Evolutionary conservation across 2,329 filamentous ascomycete species (phyloP).

Genomic region (Alternaria sp.): DNA sequence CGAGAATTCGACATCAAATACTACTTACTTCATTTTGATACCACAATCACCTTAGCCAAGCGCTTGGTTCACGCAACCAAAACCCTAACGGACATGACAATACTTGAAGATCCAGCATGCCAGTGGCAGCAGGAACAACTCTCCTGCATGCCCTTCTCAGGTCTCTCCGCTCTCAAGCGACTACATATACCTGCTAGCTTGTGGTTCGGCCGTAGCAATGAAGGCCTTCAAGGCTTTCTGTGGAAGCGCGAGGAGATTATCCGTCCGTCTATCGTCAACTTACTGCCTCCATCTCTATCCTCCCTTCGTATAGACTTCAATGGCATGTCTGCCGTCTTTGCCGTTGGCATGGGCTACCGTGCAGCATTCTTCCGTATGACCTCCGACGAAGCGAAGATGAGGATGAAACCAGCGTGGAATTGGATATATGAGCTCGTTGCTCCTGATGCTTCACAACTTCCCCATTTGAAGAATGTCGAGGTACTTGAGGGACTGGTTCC

Average conservation of each 20-base stretch:
- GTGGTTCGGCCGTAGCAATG: not conserved
- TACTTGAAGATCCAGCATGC: too few relatives aligned
- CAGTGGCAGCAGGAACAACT: not conserved
- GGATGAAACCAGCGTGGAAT: not conserved
- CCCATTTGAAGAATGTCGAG: not conserved
- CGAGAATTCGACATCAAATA: too few relatives aligned
- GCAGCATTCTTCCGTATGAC: not conserved
- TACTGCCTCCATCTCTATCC: not conserved
- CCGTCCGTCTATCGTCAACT: not conserved
- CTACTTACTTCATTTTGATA: too few relatives aligned
- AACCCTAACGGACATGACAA: too few relatives aligned
- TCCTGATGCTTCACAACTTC: not conserved
- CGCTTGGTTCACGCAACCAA: too few relatives aligned
- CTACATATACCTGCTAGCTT: not conserved
- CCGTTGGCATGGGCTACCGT: not conserved
- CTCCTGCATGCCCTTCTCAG: not conserved
- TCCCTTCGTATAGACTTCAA: not conserved
- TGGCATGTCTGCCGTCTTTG: not conserved
- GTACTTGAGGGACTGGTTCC: not conserved
- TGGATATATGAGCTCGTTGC: not conserved
- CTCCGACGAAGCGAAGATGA: not conserved
- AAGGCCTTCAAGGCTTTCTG: not conserved
- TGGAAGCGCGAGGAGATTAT: not conserved
- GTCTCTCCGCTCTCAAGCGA: not conserved
- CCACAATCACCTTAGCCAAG: too few relatives aligned